phyloP scores from a whole-genome alignment of 2,329 filamentous ascomycete species.

The Hymenoscyphus infarciens region DNA sequence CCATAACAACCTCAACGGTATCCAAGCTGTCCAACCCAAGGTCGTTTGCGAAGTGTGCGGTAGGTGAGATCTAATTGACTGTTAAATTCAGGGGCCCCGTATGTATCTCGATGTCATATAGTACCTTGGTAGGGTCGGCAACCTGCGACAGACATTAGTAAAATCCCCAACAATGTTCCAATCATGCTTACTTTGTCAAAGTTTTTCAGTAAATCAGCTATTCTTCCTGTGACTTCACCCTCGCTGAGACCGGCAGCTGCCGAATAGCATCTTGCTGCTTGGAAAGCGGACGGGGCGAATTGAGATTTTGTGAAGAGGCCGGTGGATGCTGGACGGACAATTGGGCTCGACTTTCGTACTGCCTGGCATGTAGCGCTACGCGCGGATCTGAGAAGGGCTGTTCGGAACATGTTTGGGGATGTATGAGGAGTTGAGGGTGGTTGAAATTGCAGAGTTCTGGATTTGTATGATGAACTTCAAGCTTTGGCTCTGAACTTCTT shows the following conservation, averaged over 20 bases:
- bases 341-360: constrained; percentile 48
- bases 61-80: constrained; percentile 66
- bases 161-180: constrained; percentile 11
- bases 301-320: constrained; percentile 60
- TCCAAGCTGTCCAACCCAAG: constrained; percentile 96
- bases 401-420: constrained; percentile 75
- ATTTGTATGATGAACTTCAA: constrained; percentile 14
- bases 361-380: constrained; percentile 47
- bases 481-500: constrained; percentile 15
- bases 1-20: constrained; percentile 99
- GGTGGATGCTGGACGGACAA: constrained; percentile 56
- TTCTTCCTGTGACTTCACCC: constrained; percentile 84
- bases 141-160: constrained; percentile 49
- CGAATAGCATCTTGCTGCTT: constrained; percentile 80
- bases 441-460: constrained; percentile 17
- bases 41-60: constrained; percentile 93
- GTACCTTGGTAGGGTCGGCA: constrained; percentile 61
- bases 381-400: constrained; percentile 76
- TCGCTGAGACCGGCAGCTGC: constrained; percentile 74
- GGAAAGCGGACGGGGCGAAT: constrained; percentile 61
- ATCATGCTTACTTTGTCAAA: constrained; percentile 81
- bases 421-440: constrained; percentile 18
- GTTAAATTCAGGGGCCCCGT: background rate
- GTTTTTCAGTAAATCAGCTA: constrained; percentile 87
- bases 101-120: constrained; percentile 20